Evolutionary conservation across 1,139 yeast genomes (phyloP), one percentile per base, ranked within the genome.

Genomic region (Lodderomyces beijingensis): DNA sequence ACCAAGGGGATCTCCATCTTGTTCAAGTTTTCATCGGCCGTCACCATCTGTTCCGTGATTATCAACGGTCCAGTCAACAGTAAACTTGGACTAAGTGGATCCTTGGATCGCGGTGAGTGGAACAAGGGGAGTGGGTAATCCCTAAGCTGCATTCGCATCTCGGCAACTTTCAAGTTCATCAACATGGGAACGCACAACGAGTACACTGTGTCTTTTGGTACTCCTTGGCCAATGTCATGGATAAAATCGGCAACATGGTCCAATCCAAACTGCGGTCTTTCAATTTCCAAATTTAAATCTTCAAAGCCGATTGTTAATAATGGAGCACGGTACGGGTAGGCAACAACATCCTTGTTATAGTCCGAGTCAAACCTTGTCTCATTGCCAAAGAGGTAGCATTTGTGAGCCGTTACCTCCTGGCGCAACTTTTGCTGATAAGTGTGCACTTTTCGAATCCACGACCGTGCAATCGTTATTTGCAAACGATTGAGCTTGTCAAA

Each of bases 141-240:
- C 26, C 87, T 57, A 34, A 79, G 44, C 41, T 75, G 78, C 45
- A 77, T 60, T 20, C 80, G 55, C 25, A 75, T 51, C 38, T 78
- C 84, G 9, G 62, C 62, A 26, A 79, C 55, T 8, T 57, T 57
- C 36, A 81, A 51, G 20, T 69, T 63, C 15, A 78, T 36, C 51
- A 59, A 65, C 34, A 79, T 49, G 0, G 97, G 97, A 2, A 88
- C 49, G 49, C 83, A 53, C 14, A 84, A 62, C 0, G 93, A 77
- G 51, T 79, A 89, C 33, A 63, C 51, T 0, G 89, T 76, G 41
- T 80, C 83, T 34, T 55, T 51, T 0, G 97, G 96, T 16, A 82
- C 72, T 0, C 94, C 94, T 51, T 87, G 89, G 4, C 97, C 97
- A 12, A 82, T 65, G 13, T 77, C 71, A 49, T 79, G 59, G 20